phyloP scores from a whole-genome alignment of 306 rosid species.

The Vicia sativa region DNA sequence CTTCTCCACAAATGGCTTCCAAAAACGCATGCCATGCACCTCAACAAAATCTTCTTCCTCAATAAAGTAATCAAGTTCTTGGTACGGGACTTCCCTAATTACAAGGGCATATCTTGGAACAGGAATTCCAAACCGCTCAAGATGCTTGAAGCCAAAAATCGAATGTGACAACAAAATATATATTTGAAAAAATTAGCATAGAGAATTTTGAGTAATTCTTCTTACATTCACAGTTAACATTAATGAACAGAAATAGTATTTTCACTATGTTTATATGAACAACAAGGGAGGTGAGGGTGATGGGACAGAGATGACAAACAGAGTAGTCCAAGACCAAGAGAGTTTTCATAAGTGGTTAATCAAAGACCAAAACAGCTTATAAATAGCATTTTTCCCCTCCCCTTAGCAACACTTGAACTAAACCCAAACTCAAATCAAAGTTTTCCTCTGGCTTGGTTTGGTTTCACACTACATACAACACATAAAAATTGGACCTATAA shows the following conservation, averaged over 20 bases:
- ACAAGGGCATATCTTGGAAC: constrained; percentile 97
- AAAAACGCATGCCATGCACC: constrained; percentile 82
- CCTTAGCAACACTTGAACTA: constrained; percentile 17
- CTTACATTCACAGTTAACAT: constrained; percentile 22
- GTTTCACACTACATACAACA: constrained; percentile 6
- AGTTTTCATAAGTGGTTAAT: constrained; percentile 15
- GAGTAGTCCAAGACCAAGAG: constrained; percentile 22
- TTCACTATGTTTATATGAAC: constrained; percentile 17
- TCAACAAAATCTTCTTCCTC: constrained; percentile 99
- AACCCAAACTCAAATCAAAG: constrained; percentile 24
- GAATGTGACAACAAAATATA: constrained; percentile 38
- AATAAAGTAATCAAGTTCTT: constrained; percentile 78
- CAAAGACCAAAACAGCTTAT: constrained; percentile 24
- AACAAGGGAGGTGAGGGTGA: neutral
- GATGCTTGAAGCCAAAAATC: constrained; percentile 64
- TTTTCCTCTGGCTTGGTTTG: neutral
- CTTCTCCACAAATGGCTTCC: constrained; percentile 99
- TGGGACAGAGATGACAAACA: constrained; percentile 24
- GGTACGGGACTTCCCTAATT: constrained; percentile 74
- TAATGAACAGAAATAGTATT: constrained; percentile 19
- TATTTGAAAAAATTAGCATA: constrained; percentile 32
- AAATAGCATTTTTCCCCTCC: neutral
- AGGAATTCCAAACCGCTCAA: constrained; percentile 78
- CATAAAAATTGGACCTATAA: constrained; percentile 21
- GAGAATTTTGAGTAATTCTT: constrained; percentile 23